Evolutionary conservation across 352 stramenopile genomes (phyloP).

Genomic region (Phytopythium mirpurense): DNA sequence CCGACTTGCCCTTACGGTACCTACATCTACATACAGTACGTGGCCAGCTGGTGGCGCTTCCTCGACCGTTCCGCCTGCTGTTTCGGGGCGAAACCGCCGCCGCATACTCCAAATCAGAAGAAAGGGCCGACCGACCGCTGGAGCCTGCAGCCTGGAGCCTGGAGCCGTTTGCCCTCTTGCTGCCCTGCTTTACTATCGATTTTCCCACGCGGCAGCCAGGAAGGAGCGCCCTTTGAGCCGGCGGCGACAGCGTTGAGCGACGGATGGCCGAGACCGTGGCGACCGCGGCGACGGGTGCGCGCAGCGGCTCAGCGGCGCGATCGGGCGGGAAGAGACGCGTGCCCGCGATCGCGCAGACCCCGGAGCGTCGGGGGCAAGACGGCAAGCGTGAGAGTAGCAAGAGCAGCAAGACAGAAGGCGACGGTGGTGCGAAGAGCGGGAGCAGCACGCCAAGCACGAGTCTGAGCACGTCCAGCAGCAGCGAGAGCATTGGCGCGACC

Average conservation of each 20-base stretch:
- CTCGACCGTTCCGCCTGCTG: constrained; percentile 1
- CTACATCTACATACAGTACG: background rate
- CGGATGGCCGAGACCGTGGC: background rate
- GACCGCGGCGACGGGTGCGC: background rate
- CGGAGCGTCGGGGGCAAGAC: background rate
- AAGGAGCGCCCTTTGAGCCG: no score
- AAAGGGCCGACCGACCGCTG: background rate
- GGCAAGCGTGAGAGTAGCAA: background rate
- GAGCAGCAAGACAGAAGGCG: background rate
- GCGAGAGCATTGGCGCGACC: constrained; percentile 1
- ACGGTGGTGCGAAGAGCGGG: background rate
- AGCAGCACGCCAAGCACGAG: constrained; percentile 3
- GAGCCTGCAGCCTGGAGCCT: background rate
- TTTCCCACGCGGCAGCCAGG: background rate
- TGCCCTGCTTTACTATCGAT: background rate
- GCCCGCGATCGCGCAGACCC: background rate
- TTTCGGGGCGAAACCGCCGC: background rate
- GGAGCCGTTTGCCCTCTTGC: no score
- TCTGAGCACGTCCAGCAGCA: constrained; percentile 7
- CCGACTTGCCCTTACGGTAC: background rate
- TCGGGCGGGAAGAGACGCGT: background rate
- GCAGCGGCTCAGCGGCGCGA: background rate
- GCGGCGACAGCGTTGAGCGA: background rate
- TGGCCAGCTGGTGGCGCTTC: background rate
- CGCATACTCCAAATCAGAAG: constrained; percentile 2